phyloP scores from a whole-genome alignment of 495 filamentous ascomycete species.

The Tirmania nivea region DNA sequence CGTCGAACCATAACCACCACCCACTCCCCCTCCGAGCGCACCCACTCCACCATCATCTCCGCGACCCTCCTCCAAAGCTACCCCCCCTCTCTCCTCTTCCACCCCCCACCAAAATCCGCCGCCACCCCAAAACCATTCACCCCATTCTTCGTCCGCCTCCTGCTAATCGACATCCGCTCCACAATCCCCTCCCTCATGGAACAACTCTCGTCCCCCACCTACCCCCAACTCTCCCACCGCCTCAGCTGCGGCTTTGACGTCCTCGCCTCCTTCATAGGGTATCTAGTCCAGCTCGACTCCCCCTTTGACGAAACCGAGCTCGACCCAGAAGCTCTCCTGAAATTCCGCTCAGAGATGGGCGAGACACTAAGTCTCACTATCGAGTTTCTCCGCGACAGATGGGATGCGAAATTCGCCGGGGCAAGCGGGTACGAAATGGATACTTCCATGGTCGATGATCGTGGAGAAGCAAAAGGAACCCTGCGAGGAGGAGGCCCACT shows the following conservation, averaged over 20 bases:
- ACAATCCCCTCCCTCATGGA: conserved; percentile 38
- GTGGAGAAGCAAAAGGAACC: conserved; percentile 5
- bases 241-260: conserved; percentile 37
- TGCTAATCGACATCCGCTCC: conserved; percentile 39
- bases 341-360: conserved; percentile 33
- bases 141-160: conserved; percentile 37
- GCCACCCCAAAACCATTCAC: conserved; percentile 26
- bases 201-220: conserved; percentile 28
- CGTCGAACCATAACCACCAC: conserved; percentile 24
- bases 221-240: conserved; percentile 27
- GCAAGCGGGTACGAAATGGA: conserved; percentile 31
- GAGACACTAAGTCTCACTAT: conserved; percentile 36
- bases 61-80: conserved; percentile 33
- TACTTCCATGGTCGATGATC: conserved; percentile 18
- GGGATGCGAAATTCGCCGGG: conserved; percentile 35
- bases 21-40: conserved; percentile 27
- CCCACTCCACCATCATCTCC: conserved; percentile 29
- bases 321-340: conserved; percentile 31
- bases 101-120: conserved; percentile 14
- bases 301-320: conserved; percentile 13
- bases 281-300: conserved; percentile 29
- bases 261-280: conserved; percentile 35
- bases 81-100: conserved; percentile 29
- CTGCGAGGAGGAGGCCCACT: conserved; percentile 17
- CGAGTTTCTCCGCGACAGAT: conserved; percentile 44